phyloP scores from a whole-genome alignment of 2,329 filamentous ascomycete species.

The Calonectria pteridis region DNA sequence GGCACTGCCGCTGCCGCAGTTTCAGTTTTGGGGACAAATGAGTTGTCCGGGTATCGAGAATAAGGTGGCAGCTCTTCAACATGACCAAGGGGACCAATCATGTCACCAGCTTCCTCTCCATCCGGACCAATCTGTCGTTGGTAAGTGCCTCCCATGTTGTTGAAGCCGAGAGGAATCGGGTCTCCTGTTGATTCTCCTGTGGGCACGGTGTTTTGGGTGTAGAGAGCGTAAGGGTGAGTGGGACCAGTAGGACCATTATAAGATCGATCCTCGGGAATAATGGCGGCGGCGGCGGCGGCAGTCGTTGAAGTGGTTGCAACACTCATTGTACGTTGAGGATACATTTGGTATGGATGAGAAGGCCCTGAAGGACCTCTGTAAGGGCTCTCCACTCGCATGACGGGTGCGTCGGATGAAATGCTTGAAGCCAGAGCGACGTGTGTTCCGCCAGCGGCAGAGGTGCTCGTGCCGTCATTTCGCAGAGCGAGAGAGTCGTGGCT shows the following conservation, averaged over 20 bases:
- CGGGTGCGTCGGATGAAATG: slow-evolving; percentile 52
- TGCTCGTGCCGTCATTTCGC: slow-evolving; percentile 62
- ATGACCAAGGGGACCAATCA: slow-evolving; percentile 90
- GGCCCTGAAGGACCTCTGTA: slow-evolving; percentile 79
- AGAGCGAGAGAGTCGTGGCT: slow-evolving; percentile 64
- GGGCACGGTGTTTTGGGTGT: slow-evolving; percentile 80
- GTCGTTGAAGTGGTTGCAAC: slow-evolving; percentile 79
- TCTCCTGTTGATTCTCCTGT: slow-evolving; percentile 60
- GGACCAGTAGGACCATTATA: slow-evolving; percentile 74
- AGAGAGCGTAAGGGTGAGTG: slow-evolving; percentile 88
- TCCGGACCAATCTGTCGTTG: slow-evolving; percentile 81
- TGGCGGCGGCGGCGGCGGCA: slow-evolving; percentile 71
- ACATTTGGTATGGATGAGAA: slow-evolving; percentile 88
- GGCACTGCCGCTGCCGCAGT: slow-evolving; percentile 18
- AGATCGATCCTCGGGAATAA: slow-evolving; percentile 53
- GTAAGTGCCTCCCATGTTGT: slow-evolving; percentile 74
- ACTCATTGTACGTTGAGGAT: slow-evolving; percentile 79
- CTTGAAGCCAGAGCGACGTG: slow-evolving; percentile 44
- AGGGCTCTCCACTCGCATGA: slow-evolving; percentile 68
- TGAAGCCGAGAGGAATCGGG: slow-evolving; percentile 79
- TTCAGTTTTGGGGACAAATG: slow-evolving; percentile 55
- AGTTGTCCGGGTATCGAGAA: slow-evolving; percentile 86
- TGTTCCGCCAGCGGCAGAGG: slow-evolving; percentile 28
- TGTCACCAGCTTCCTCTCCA: slow-evolving; percentile 87
- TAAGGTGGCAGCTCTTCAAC: slow-evolving; percentile 94